A percentile compares a stretch with the other conserved stretches of the same genome.
Evolutionary conservation across 2,329 filamentous ascomycete genomes (phyloP).

Genomic region (Ceratocystis alfenasii): DNA sequence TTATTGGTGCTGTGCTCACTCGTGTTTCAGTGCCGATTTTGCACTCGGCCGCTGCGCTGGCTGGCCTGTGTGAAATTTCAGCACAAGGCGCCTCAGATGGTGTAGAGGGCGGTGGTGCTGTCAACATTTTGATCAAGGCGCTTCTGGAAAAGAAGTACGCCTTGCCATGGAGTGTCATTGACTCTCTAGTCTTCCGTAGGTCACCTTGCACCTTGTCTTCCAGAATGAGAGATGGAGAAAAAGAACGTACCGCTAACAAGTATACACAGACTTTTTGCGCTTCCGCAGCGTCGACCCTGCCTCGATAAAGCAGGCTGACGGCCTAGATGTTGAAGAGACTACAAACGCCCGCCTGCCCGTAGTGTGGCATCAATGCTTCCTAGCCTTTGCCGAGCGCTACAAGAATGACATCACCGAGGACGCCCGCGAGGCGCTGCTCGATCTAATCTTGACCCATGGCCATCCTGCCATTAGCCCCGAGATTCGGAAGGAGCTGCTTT

Average conservation of each 20-base stretch:
- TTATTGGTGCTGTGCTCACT: constrained; percentile 74
- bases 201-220: neutral
- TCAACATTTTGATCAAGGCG: constrained; percentile 89
- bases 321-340: constrained; percentile 42
- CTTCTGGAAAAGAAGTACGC: constrained; percentile 96
- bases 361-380: constrained; percentile 87
- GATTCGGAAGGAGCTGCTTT: constrained; percentile 75
- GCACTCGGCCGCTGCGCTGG: constrained; percentile 82
- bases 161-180: constrained; percentile 85
- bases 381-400: constrained; percentile 89
- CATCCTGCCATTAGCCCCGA: constrained; percentile 86
- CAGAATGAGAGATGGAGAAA: neutral
- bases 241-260: neutral
- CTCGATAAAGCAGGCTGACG: constrained; percentile 38
- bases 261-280: constrained; percentile 61
- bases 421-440: constrained; percentile 79
- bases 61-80: constrained; percentile 86
- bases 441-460: constrained; percentile 71
- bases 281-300: constrained; percentile 61
- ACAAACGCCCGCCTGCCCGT: constrained; percentile 62
- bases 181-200: constrained; percentile 67
- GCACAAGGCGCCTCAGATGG: constrained; percentile 76
- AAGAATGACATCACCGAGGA: constrained; percentile 94
- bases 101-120: constrained; percentile 77
- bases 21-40: constrained; percentile 80